Base-by-base conservation (phyloP, 768 basidiomycete species). In the Xerocomellus intermedius region DNA sequence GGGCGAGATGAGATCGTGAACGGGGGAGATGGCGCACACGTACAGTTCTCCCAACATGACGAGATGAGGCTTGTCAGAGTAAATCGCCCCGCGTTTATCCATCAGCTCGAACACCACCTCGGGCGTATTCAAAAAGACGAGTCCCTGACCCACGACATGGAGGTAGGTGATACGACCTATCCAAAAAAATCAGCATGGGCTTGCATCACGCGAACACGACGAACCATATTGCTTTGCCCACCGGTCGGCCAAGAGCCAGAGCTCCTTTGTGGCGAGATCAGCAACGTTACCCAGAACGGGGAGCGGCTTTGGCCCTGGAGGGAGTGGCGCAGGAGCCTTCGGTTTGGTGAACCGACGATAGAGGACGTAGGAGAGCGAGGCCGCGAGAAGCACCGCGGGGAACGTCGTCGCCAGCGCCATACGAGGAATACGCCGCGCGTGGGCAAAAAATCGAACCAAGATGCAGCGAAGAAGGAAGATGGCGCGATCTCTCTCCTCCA, bases 31-130 rank as follows among this genome's bases (percentile, higher is more conserved):
- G 6, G 32, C 16, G 2, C 4, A 43, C 24, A 82, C 85, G 64
- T 62, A 89, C 80, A 89, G 74, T 48, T 91, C 87, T 22, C 84
- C 82, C 14, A 73, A 75, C 89, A 91, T 90, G 42, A 86, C 75
- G 22, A 89, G 73, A 24, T 74, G 71, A 0, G 86, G 86, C 67
- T 86, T 87, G 72, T 90, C 89, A 8, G 88, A 84, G 67, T 90
- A 91, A 28, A 89, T 83, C 9, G 79, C 73, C 8, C 87, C 86
- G 30, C 82, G 79, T 64, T 82, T 86, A 52, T 91, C 88, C 59
- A 92, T 72, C 52, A 92, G 70, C 35, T 89, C 88, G 37, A 75
- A 73, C 0, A 78, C 80, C 0, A 77, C 83, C 36, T 85, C 78
- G 8, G 78, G 76, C 33, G 79, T 80, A 69, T 84, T 87, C 48